Percentiles rank a stretch among this genome's conserved stretches.
phyloP scores from a whole-genome alignment of 164 flowering plant species.

The Berberis vulgaris region DNA sequence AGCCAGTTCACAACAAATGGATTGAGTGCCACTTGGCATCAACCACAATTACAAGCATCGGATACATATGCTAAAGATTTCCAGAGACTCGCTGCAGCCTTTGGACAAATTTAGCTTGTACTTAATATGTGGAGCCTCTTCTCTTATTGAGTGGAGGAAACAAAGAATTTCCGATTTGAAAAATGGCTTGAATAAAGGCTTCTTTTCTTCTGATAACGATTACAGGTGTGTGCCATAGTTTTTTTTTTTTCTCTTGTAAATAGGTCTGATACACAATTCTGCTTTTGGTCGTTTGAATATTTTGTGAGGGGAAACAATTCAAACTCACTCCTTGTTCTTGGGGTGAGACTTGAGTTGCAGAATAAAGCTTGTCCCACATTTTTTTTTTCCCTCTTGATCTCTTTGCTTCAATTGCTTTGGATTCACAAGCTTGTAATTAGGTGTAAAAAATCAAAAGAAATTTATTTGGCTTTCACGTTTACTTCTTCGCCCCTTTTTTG shows the following conservation, averaged over 20 bases:
- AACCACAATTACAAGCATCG: slow-evolving; percentile 26
- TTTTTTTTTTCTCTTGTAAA: slow-evolving; percentile 31
- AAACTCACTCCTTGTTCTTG: slow-evolving; percentile 2
- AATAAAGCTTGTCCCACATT: slow-evolving; percentile 20
- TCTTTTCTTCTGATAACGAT: slow-evolving; percentile 12
- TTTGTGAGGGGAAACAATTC: slow-evolving; percentile 16
- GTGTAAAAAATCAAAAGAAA: background rate
- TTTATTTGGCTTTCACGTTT: background rate
- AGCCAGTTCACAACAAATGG: slow-evolving; percentile 23
- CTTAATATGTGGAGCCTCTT: slow-evolving; percentile 14
- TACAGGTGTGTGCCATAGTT: slow-evolving; percentile 46
- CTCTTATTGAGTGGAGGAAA: slow-evolving; percentile 2
- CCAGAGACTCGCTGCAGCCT: slow-evolving; percentile 34
- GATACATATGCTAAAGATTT: slow-evolving; percentile 35
- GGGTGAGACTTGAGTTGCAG: slow-evolving; percentile 22
- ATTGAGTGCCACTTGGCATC: slow-evolving; percentile 31
- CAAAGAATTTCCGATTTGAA: slow-evolving; percentile 15
- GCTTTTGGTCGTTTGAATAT: slow-evolving; percentile 14
- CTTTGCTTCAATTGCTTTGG: slow-evolving; percentile 11
- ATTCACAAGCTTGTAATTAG: slow-evolving; percentile 9
- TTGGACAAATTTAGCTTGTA: slow-evolving; percentile 45
- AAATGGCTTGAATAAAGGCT: slow-evolving; percentile 19
- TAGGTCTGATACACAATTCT: slow-evolving; percentile 28
- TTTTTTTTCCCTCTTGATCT: slow-evolving; percentile 3
- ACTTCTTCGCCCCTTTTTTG: background rate